These are phyloP conservation scores for Cercophora samala DNA, from an alignment of 495 filamentous ascomycete genomes.

Conservation along the genomic window DNA sequence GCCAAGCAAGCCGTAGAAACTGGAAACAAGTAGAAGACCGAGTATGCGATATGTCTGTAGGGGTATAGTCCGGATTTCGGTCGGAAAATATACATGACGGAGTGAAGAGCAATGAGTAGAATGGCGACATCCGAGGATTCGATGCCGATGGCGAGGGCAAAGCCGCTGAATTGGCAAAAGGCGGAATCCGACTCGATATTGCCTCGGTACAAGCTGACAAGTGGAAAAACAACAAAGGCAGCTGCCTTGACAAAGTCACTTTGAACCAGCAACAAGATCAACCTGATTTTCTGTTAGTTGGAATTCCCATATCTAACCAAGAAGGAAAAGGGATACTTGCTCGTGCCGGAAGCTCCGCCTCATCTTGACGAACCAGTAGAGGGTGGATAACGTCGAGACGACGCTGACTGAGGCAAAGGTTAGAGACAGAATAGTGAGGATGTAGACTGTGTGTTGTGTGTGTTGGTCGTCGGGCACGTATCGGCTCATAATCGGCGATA, in stretches of 20 bases:
- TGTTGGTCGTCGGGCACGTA: background rate
- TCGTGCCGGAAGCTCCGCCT: constrained; percentile 68
- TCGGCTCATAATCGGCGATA: background rate
- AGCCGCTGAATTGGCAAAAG: constrained; percentile 68
- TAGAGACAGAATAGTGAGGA: constrained; percentile 29
- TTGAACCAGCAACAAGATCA: constrained; percentile 68
- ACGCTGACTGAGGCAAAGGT: constrained; percentile 51
- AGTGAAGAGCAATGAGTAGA: constrained; percentile 68
- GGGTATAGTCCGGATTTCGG: constrained; percentile 63
- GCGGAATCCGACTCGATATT: constrained; percentile 46
- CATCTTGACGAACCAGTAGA: constrained; percentile 76
- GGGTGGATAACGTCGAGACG: constrained; percentile 45
- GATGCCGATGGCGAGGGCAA: constrained; percentile 59
- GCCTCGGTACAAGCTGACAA: constrained; percentile 48
- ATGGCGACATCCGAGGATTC: constrained; percentile 68
- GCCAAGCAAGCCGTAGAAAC: constrained; percentile 57
- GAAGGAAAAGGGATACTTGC: constrained; percentile 43
- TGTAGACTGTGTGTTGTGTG: constrained; percentile 8
- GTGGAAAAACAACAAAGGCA: constrained; percentile 62
- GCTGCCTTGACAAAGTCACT: constrained; percentile 66
- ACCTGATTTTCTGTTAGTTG: constrained; percentile 37
- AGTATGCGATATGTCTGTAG: constrained; percentile 56
- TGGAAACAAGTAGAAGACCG: constrained; percentile 54
- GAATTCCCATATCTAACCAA: background rate
- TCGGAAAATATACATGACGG: constrained; percentile 63